These are phyloP conservation scores for Penicillium paradoxum DNA, from an alignment of 495 filamentous ascomycete species.

Conservation along the genomic window DNA sequence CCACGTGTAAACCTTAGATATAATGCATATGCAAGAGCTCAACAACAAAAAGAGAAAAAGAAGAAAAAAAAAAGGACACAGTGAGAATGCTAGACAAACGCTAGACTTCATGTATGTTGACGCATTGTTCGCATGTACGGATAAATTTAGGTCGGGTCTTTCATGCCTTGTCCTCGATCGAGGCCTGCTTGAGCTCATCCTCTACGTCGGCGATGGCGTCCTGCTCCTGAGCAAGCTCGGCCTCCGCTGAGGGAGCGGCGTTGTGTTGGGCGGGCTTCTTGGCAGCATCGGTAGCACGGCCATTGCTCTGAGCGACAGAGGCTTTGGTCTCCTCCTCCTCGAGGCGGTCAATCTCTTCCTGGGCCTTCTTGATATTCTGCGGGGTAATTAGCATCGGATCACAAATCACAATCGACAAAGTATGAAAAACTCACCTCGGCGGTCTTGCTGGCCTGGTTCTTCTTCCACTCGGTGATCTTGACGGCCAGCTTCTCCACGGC, in stretches of 20 bases:
- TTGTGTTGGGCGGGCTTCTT: slow-evolving; percentile 56
- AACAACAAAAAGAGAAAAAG: slow-evolving; percentile 7
- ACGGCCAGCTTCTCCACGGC: slow-evolving; percentile 81
- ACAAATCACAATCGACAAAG: background rate
- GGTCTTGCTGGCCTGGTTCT: slow-evolving; percentile 86
- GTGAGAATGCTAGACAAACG: slow-evolving; percentile 19
- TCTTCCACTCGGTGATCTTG: slow-evolving; percentile 91
- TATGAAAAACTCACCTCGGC: slow-evolving; percentile 63
- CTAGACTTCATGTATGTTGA: slow-evolving; percentile 14
- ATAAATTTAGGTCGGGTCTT: background rate
- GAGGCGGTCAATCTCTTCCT: slow-evolving; percentile 62
- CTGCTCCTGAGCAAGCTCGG: slow-evolving; percentile 54
- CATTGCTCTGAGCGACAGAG: slow-evolving; percentile 16
- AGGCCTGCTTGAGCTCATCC: slow-evolving; percentile 55
- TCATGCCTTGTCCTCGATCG: slow-evolving; percentile 52
- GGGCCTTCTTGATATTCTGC: slow-evolving; percentile 68
- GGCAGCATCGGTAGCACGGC: slow-evolving; percentile 36
- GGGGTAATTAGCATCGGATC: slow-evolving; percentile 10
- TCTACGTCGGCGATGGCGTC: slow-evolving; percentile 53
- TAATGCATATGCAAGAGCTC: slow-evolving; percentile 19
- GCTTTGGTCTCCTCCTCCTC: slow-evolving; percentile 47
- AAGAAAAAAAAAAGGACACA: slow-evolving; percentile 7
- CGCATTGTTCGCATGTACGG: background rate
- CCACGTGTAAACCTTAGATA: slow-evolving; percentile 21
- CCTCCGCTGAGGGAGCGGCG: slow-evolving; percentile 45